Evolutionary conservation across 163 green algal species (phyloP), one percentile per base, ranked within the genome.

Genomic region (Volvox carteri): DNA sequence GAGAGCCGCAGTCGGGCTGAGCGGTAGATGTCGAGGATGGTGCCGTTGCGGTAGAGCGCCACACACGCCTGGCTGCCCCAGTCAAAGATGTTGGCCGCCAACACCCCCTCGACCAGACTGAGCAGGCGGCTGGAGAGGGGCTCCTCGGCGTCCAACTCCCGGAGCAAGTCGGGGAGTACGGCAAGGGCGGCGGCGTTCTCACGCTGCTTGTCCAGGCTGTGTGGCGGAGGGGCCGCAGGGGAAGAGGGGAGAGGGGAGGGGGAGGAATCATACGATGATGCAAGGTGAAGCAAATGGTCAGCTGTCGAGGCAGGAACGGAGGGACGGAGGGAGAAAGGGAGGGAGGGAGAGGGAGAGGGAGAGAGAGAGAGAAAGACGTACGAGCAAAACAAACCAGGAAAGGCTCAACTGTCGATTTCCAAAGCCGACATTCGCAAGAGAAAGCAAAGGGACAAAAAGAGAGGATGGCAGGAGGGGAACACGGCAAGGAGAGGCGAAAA

Each of bases 21-120:
- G 0, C 86, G 65, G 92, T 99, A 99, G 56, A 99, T 99, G 54
- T 99, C 97, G 28, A 99, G 92, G 78, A 99, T 99, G 85, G 97
- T 99, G 54, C 97, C 96, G 58, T 90, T 74, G 21, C 97, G 85
- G 90, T 97, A 97, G n/a, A 97, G 90, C 50, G 95, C 92, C 62
- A 97, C 93, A 79, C 95, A 97, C 14, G 93, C 94, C 56, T 89
- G 68, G 70, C 68, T 84, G 68, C 84, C 84, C 98, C 98, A 99
- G 94, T 99, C 98, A 90, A 99, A 99, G 60, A 99, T 99, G 94
- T 99, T 99, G 76, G 94, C 98, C 0, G 98, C 98, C 73, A 99
- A 93, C 8, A 97, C 95, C 12, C 96, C 95, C 92, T 97, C 93
- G 60, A 98, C 90, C 25, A 98, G 89, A 54, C 80, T 41, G 30